A percentile compares a stretch with the other conserved stretches of the same genome.
phyloP scores from a whole-genome alignment of 306 rosid genomes.

The Medicago arabica region DNA sequence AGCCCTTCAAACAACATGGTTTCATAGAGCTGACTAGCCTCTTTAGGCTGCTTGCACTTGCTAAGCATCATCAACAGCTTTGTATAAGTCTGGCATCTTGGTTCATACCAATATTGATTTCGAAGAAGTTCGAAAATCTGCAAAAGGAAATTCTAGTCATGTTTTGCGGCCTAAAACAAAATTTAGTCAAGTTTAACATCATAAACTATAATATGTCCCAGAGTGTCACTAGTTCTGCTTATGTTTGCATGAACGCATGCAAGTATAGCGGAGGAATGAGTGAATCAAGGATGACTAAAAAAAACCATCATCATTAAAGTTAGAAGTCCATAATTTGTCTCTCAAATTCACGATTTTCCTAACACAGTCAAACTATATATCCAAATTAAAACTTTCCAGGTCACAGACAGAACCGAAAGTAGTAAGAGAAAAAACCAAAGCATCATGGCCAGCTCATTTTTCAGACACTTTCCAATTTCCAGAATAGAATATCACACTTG shows the following conservation, averaged over 20 bases:
- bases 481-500: constrained; percentile 1
- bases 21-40: constrained; percentile 72
- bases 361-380: constrained; percentile 8
- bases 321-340: neutral
- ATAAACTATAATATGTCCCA: neutral
- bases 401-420: neutral
- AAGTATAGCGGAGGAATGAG: constrained; percentile 6
- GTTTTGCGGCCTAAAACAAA: constrained; percentile 15
- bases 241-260: neutral
- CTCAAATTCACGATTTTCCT: constrained; percentile 11
- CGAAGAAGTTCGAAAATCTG: constrained; percentile 88
- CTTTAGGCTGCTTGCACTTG: constrained; percentile 77
- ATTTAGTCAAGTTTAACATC: neutral
- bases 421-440: neutral
- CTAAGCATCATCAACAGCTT: constrained; percentile 86
- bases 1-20: constrained; percentile 83
- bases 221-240: neutral
- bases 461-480: neutral
- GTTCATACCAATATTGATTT: constrained; percentile 82
- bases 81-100: constrained; percentile 84
- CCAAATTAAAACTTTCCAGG: constrained; percentile 2
- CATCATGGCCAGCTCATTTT: neutral
- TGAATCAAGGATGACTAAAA: constrained; percentile 4
- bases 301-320: neutral
- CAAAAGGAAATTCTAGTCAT: constrained; percentile 20